Evolutionary conservation across 345 rosid species (phyloP), one percentile per base, ranked within the genome.

Genomic region (Reutealis trisperma): DNA sequence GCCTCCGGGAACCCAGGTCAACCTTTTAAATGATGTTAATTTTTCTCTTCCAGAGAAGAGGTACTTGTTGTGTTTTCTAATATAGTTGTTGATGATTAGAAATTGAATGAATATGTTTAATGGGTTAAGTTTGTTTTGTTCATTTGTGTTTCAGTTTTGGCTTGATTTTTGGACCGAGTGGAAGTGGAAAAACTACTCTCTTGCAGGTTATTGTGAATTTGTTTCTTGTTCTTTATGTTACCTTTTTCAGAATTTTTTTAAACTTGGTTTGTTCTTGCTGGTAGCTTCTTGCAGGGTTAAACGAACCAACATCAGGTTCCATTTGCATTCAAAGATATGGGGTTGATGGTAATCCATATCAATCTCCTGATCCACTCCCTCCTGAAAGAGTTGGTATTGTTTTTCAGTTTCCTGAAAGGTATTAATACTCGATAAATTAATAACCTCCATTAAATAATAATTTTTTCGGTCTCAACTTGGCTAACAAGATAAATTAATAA

Each of bases 351-450:
- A 87, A 83, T 64, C 92, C 86, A 19, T 82, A 68, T 66, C 79
- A 72, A 41, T 76, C 82, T 78, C 78, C 90, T 11, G 79, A 89
- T 68, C 77, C 75, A 14, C 80, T 95, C n/a, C 58, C 83, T 69
- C 85, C 96, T 4, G 92, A 89, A 80, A 95, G 86, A 71, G 98
- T 95, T 63, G 98, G 97, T 60, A 95, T 95, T 63, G 93, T 95
- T 77, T 95, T 93, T 80, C 99, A 95, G 78, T 93, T 94, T 82
- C 98, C 98, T 0, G 98, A 95, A 90, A 92, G 98, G 97, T 95
- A 86, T 25, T 24, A n/a, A n/a, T n/a, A n/a, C n/a, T n/a, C n/a
- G n/a, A n/a, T n/a, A n/a, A n/a, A n/a, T n/a, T n/a, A n/a, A n/a
- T n/a, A n/a, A n/a, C n/a, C n/a, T n/a, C n/a, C n/a, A n/a, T n/a